Evolutionary conservation across 1,284 basidiomycete genomes (phyloP), one percentile per base, ranked within the genome.

Genomic region (Gomphus sp.): DNA sequence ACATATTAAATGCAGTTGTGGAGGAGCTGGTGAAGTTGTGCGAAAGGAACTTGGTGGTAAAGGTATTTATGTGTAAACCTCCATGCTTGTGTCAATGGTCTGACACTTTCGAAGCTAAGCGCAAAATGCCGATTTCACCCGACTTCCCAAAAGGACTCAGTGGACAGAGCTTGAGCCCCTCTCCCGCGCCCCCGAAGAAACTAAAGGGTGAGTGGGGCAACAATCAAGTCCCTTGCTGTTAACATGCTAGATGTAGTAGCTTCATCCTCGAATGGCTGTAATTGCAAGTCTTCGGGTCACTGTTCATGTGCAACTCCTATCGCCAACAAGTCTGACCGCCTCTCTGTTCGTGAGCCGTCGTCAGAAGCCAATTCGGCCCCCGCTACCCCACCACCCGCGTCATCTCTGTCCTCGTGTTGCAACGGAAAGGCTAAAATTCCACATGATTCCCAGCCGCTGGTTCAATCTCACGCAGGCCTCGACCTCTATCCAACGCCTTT

Each of bases 1-100:
- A 53, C 84, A 87, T 64, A 80, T 85, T 59, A 85, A 83, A 70
- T 87, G 85, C 71, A 71, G 77, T 54, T 87, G 85, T 66, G 77
- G 75, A 55, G 55, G 62, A 8, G 31, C 31, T 14, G n/a, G 22
- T 34, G 49, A 41, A 14, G 25, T 4, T 49, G 48, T 41, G 18
- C 14, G 33, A 55, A 60, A 31, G 18, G 49, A 52, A 8, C n/a
- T 9, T 43, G 45, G 59, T 8, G 59, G 59, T 57, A 52, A 41
- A 52, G 52, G 48, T 50, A 33, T 3, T 11, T 50, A 33, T 6
- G 16, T n/a, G 6, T 31, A 4, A n/a, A 6, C n/a, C 8, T 11
- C n/a, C 9, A 6, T 31, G 22, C 28, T 33, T 7, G n/a, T 25
- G 5, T 3, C 14, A 8, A 9, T n/a, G 4, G 5, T 51, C 44